phyloP scores from a whole-genome alignment of 768 basidiomycete genomes.

The Boletus pseudopeckii region DNA sequence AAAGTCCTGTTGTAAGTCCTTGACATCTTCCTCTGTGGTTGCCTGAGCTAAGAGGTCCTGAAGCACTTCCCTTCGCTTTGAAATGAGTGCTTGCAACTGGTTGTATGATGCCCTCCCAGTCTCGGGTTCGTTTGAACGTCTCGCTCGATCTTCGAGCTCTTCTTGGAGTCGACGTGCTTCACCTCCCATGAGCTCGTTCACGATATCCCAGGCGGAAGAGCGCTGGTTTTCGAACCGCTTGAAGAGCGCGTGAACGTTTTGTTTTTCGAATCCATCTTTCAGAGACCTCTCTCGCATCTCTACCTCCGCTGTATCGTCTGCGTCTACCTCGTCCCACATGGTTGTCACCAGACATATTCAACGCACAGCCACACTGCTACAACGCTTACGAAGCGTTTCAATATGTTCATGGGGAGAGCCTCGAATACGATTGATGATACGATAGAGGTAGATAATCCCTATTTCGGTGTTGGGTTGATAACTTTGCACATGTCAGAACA shows the following conservation, averaged over 20 bases:
- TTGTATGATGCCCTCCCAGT: not conserved
- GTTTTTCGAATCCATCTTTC: not conserved
- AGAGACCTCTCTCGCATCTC: not conserved
- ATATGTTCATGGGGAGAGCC: not conserved
- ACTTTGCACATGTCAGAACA: not conserved
- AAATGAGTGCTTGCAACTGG: not conserved
- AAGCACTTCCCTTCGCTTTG: not conserved
- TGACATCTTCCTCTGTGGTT: not conserved
- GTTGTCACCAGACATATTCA: slow-evolving; percentile 7
- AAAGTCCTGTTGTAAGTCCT: slow-evolving; percentile 1
- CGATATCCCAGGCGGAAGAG: slow-evolving; percentile 1
- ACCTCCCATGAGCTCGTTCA: not conserved
- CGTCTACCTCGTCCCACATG: slow-evolving; percentile 7
- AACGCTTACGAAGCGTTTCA: not conserved
- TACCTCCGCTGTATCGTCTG: not conserved
- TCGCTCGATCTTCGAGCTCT: slow-evolving; percentile 1
- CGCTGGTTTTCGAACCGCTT: slow-evolving; percentile 3
- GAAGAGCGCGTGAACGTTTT: not conserved
- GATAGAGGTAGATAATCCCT: slow-evolving; percentile 5
- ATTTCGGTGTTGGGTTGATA: not conserved
- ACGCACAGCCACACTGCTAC: not conserved
- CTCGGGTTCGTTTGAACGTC: not conserved
- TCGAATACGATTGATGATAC: slow-evolving; percentile 1
- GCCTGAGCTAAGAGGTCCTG: not conserved
- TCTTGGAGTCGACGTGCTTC: not conserved